Percentiles rank a stretch among this genome's conserved stretches.
Evolutionary conservation across 2,329 filamentous ascomycete species (phyloP).

Genomic region (Penicillium paneum): DNA sequence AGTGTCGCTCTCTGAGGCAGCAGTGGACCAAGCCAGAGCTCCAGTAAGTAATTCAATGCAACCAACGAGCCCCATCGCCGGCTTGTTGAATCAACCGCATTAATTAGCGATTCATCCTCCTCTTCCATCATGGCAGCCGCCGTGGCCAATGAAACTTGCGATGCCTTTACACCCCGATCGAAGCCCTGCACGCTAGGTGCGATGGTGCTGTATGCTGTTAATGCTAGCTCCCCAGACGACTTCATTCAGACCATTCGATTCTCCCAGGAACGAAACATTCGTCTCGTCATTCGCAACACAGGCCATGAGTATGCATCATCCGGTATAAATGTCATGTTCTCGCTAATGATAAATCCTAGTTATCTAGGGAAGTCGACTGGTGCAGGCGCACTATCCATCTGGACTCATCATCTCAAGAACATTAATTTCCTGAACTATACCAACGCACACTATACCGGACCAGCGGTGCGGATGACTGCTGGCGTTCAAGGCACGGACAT

Average conservation of each 20-base stretch:
- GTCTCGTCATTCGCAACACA: no score
- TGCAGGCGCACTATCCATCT: neutral
- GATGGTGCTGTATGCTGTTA: neutral
- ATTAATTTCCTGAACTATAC: neutral
- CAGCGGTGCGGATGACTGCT: neutral
- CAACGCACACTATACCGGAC: neutral
- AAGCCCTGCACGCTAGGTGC: neutral
- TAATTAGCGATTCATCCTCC: neutral
- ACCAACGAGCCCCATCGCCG: neutral
- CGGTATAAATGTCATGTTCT: neutral
- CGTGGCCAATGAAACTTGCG: neutral
- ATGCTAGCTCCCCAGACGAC: no score
- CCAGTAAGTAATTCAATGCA: neutral
- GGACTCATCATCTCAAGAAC: neutral
- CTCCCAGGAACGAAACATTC: no score
- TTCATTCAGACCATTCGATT: no score
- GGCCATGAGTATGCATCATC: no score
- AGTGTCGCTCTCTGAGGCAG: no score
- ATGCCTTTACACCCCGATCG: neutral
- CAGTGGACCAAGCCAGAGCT: neutral
- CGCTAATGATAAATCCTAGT: neutral
- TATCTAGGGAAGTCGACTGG: neutral
- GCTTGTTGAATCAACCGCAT: neutral
- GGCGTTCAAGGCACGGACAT: neutral
- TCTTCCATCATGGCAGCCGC: neutral